Evolutionary conservation across 352 stramenopile genomes (phyloP).

Genomic region (Blastocystis hominis): DNA sequence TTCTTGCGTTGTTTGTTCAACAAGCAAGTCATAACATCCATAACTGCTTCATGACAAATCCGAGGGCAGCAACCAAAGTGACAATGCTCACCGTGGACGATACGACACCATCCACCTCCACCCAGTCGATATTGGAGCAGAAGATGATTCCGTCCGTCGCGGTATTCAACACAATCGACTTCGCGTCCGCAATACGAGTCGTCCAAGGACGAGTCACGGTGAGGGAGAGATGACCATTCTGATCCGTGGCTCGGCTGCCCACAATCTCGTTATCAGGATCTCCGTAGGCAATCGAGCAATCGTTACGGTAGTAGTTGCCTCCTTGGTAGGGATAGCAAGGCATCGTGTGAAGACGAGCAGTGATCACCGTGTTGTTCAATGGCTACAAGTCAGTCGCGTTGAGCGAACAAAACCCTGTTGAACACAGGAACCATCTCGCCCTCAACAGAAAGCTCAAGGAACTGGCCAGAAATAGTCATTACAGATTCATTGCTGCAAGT

Average conservation of each 20-base stretch:
- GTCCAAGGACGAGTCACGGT: background rate
- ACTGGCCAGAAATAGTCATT: background rate
- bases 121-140: slow-evolving; percentile 36
- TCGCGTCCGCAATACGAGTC: background rate
- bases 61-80: background rate
- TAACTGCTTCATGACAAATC: slow-evolving; percentile 11
- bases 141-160: slow-evolving; percentile 10
- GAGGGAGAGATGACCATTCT: background rate
- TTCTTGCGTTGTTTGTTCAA: background rate
- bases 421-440: slow-evolving; percentile 29
- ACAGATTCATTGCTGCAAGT: slow-evolving; percentile 22
- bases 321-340: slow-evolving; percentile 27
- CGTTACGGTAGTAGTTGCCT: slow-evolving; percentile 34
- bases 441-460: background rate
- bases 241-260: background rate
- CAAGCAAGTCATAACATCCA: slow-evolving; percentile 19
- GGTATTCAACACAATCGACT: slow-evolving; percentile 12
- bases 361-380: slow-evolving; percentile 19
- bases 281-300: background rate
- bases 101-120: slow-evolving; percentile 17
- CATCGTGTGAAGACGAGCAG: slow-evolving; percentile 20
- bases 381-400: background rate
- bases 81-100: slow-evolving; percentile 21
- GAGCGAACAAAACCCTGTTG: background rate
- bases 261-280: slow-evolving; percentile 40